Evolutionary conservation across 257 asterid species (phyloP).

Genomic region (Primulina huaijiensis): DNA sequence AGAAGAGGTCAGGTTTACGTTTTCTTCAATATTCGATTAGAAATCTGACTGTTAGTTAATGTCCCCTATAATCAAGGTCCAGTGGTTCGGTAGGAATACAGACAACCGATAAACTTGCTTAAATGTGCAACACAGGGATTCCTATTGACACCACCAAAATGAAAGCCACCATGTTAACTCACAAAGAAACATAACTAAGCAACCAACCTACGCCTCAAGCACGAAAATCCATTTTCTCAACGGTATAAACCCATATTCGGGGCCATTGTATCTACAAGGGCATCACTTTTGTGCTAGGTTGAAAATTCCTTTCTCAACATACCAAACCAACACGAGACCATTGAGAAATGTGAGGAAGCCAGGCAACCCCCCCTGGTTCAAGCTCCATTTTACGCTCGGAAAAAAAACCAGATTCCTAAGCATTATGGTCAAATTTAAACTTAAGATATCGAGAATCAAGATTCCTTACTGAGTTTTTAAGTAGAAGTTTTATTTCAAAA

Average conservation of each 20-base stretch:
- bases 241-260: no score
- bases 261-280: no score
- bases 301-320: no score
- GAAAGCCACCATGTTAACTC: no score
- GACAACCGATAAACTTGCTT: not conserved
- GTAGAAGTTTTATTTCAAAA: no score
- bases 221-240: not conserved
- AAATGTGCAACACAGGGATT: not conserved
- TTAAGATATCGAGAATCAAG: not conserved
- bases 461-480: not conserved
- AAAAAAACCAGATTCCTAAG: not conserved
- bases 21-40: not conserved
- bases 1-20: not conserved
- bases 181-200: not conserved
- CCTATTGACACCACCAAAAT: not conserved
- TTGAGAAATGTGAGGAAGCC: not conserved
- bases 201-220: not conserved
- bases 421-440: not conserved
- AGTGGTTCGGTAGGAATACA: not conserved
- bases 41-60: not conserved
- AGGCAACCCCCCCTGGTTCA: not conserved
- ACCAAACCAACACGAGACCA: no score
- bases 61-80: not conserved
- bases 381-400: not conserved
- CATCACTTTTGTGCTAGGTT: no score